Percentiles rank a stretch among this genome's conserved stretches.
phyloP scores from a whole-genome alignment of 495 filamentous ascomycete genomes.

The Penicillium angulare region DNA sequence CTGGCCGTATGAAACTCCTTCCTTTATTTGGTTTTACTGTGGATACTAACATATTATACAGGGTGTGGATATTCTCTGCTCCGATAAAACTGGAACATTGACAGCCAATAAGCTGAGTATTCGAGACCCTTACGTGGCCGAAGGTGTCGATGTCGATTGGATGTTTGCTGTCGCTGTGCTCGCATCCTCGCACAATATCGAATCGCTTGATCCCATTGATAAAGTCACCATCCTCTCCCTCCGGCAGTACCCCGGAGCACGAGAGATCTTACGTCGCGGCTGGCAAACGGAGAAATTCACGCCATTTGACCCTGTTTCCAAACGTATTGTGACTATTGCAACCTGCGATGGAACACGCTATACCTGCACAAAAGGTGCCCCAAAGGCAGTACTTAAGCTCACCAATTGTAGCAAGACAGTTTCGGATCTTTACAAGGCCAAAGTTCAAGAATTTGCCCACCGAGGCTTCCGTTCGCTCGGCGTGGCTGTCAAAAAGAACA shows the following conservation, averaged over 20 bases:
- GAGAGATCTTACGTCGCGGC: constrained; percentile 60
- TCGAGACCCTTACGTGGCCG: constrained; percentile 67
- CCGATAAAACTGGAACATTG: constrained; percentile 80
- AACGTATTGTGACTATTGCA: constrained; percentile 66
- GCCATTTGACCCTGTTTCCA: constrained; percentile 73
- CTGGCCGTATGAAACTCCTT: constrained; percentile 57
- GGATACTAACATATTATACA: constrained; percentile 17
- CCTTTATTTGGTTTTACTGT: not conserved
- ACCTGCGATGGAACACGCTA: constrained; percentile 61
- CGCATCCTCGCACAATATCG: constrained; percentile 71
- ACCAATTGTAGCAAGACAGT: constrained; percentile 60
- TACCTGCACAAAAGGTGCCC: constrained; percentile 69
- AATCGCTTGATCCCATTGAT: constrained; percentile 71
- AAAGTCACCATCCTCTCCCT: constrained; percentile 70
- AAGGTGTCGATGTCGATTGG: constrained; percentile 71
- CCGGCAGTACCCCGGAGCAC: constrained; percentile 63
- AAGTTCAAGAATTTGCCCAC: constrained; percentile 69
- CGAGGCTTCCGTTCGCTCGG: constrained; percentile 75
- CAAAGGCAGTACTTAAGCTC: constrained; percentile 67
- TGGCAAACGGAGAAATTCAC: constrained; percentile 71
- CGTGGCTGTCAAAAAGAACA: constrained; percentile 63
- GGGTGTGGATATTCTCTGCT: constrained; percentile 96
- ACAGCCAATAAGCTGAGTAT: constrained; percentile 73
- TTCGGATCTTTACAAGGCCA: constrained; percentile 58
- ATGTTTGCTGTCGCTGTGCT: constrained; percentile 73